Conservation (phyloP, 2,329 filamentous ascomycete species). For the Ceratocystis harringtonii region DNA sequence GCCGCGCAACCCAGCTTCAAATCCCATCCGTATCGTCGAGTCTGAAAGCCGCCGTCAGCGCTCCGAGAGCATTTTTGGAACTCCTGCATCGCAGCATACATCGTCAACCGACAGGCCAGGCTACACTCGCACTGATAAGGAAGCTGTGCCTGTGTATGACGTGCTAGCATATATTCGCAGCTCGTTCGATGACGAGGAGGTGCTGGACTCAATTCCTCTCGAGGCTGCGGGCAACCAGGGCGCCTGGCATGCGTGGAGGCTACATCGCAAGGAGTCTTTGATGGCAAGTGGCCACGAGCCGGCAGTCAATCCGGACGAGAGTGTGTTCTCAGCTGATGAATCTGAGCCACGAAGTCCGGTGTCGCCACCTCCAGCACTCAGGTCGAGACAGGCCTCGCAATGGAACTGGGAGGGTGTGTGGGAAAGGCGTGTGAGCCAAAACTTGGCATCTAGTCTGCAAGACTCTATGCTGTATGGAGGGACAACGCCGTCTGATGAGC, state of each 20-base stretch:
- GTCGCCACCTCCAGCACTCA: slow-evolving; percentile 14
- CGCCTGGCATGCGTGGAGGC: slow-evolving; percentile 87
- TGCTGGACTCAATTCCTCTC: slow-evolving; percentile 65
- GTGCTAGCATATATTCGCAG: slow-evolving; percentile 69
- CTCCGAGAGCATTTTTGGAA: slow-evolving; percentile 13
- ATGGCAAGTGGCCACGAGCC: slow-evolving; percentile 27
- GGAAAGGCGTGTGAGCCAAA: slow-evolving; percentile 74
- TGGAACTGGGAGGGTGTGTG: slow-evolving; percentile 99
- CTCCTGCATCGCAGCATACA: slow-evolving; percentile 12
- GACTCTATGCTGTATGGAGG: slow-evolving; percentile 67
- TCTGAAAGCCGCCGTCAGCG: slow-evolving; percentile 3
- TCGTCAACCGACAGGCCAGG: slow-evolving; percentile 22
- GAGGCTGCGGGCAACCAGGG: slow-evolving; percentile 77
- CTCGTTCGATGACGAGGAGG: slow-evolving; percentile 60
- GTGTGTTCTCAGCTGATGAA: slow-evolving; percentile 13
- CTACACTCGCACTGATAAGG: slow-evolving; percentile 30
- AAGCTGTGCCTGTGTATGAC: slow-evolving; percentile 43
- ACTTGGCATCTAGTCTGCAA: slow-evolving; percentile 59
- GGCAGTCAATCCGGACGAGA: not conserved
- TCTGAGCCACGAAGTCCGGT: slow-evolving; percentile 10
- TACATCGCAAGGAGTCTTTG: slow-evolving; percentile 40
- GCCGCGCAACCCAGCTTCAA: slow-evolving; percentile 9
- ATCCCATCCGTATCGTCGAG: slow-evolving; percentile 2
- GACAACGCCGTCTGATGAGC: slow-evolving; percentile 46
- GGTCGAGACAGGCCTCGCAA: slow-evolving; percentile 51